Base-by-base conservation (phyloP, 2,329 filamentous ascomycete genomes). In the Microcera coccophila region DNA sequence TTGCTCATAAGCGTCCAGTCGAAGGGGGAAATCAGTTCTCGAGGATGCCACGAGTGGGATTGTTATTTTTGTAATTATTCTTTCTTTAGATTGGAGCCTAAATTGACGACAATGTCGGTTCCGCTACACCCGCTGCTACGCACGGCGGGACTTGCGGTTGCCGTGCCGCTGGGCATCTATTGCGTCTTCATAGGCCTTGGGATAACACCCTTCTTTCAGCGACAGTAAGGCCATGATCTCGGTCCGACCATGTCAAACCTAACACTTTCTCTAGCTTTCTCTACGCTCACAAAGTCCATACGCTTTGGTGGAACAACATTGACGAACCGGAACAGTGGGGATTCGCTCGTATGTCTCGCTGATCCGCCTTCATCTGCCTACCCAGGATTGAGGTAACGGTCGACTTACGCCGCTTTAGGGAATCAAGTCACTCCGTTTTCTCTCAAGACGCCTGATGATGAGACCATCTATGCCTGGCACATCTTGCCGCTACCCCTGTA, bases 361-460 rank as follows among this genome's bases (percentile, higher is more conserved):
- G 12, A 41, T 41, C 4, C 14, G 11, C 12, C 14, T 31, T 31
- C 21, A n/a, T 32, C 17, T 35, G 5, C 33, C 18, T 17, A 19
- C 33, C 15, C 15, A 35, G 16, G 7, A 20, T 19, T 5, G 29
- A 32, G 29, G 29, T 10, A 32, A n/a, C 15, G 10, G 9, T 45
- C 16, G 22, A 12, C 8, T 17, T 42, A 9, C 37, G 46, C 56
- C 15, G 50, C 39, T n/a, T 16, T 54, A 91, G 87, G 81, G 60
- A 89, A 90, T 54, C 91, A 97, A 68, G 85, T 95, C 3, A 90
- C 88, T 5, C 87, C 91, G 0, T 96, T 97, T 63, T 81, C 79
- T 36, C 67, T 97, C 28, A 69, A 68, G 4, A 93, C 89, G 0
- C 71, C 80, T 1, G 90, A 96, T 62, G 80, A 82, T 29, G 84